A percentile compares a stretch with the other conserved stretches of the same genome.
phyloP scores from a whole-genome alignment of 1,284 basidiomycete genomes.

The Pterula multifida region DNA sequence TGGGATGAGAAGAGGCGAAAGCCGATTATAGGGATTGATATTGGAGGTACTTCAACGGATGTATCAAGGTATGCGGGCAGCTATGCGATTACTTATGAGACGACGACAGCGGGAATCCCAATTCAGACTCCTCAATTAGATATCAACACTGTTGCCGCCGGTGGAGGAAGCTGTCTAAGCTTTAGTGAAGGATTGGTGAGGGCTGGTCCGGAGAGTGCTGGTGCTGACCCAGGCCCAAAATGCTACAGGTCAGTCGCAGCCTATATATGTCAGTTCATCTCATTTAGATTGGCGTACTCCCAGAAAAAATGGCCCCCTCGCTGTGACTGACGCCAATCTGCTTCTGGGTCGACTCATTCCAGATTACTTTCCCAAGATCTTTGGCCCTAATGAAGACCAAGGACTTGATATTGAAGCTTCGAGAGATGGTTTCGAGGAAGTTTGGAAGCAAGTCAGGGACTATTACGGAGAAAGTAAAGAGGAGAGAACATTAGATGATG shows the following conservation, averaged over 20 bases:
- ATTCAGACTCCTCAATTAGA: constrained; percentile 84
- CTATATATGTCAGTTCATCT: background rate
- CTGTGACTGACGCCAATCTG: constrained; percentile 82
- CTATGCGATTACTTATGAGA: constrained; percentile 85
- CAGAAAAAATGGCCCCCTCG: constrained; percentile 76
- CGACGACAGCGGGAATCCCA: constrained; percentile 82
- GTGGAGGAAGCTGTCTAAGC: constrained; percentile 74
- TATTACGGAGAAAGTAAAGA: constrained; percentile 38
- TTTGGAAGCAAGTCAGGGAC: constrained; percentile 57
- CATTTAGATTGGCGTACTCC: background rate
- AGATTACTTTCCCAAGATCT: constrained; percentile 79
- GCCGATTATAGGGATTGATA: constrained; percentile 72
- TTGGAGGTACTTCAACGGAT: constrained; percentile 85
- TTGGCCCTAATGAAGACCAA: constrained; percentile 78
- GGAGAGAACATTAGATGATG: constrained; percentile 66
- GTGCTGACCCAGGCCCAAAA: constrained; percentile 75
- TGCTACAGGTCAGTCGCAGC: constrained; percentile 55
- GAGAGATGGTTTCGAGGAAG: constrained; percentile 45
- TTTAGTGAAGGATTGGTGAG: constrained; percentile 76
- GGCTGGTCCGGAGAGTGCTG: constrained; percentile 78
- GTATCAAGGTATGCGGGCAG: constrained; percentile 80
- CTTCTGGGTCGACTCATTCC: constrained; percentile 76
- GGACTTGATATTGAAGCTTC: constrained; percentile 68
- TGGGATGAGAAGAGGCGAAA: constrained; percentile 58
- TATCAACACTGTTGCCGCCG: constrained; percentile 83